Evolutionary conservation across 2,329 filamentous ascomycete genomes (phyloP).

Genomic region (Clonostachys rosea): DNA sequence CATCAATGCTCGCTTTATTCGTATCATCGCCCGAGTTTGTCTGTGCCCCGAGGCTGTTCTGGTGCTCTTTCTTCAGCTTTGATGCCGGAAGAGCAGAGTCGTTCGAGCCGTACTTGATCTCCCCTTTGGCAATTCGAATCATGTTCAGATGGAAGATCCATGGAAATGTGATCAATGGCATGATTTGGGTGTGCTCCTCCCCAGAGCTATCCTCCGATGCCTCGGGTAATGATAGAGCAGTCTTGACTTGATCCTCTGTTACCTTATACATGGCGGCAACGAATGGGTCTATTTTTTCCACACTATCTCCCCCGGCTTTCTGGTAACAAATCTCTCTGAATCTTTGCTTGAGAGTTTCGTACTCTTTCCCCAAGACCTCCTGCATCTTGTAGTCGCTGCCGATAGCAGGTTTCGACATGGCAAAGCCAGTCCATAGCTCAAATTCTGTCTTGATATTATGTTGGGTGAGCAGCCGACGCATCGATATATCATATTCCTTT

Average conservation of each 20-base stretch:
- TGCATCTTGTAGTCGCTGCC: slow-evolving; percentile 80
- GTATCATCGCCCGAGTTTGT: too few species aligned
- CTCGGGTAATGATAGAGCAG: slow-evolving; percentile 37
- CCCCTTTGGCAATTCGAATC: slow-evolving; percentile 21
- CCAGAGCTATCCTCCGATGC: background rate
- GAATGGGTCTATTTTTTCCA: slow-evolving; percentile 61
- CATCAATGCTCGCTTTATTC: too few species aligned
- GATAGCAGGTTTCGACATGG: slow-evolving; percentile 68
- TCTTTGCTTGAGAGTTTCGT: slow-evolving; percentile 59
- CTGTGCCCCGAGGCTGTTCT: too few species aligned
- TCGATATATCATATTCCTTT: slow-evolving; percentile 67
- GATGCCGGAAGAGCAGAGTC: background rate
- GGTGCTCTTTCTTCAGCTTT: too few species aligned
- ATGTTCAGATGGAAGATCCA: slow-evolving; percentile 76
- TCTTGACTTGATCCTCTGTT: slow-evolving; percentile 65
- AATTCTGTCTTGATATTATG: slow-evolving; percentile 83
- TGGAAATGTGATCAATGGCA: slow-evolving; percentile 89
- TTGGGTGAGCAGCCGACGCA: slow-evolving; percentile 80
- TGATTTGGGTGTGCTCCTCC: slow-evolving; percentile 21
- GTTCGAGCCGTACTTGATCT: slow-evolving; percentile 10
- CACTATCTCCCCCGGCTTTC: slow-evolving; percentile 55
- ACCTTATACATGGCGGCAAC: slow-evolving; percentile 85
- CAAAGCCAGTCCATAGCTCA: slow-evolving; percentile 85
- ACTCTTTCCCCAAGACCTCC: slow-evolving; percentile 73
- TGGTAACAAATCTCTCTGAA: slow-evolving; percentile 65